Evolutionary conservation across 148 eudicot genomes (phyloP).

Genomic region (Arctostaphylos glauca): DNA sequence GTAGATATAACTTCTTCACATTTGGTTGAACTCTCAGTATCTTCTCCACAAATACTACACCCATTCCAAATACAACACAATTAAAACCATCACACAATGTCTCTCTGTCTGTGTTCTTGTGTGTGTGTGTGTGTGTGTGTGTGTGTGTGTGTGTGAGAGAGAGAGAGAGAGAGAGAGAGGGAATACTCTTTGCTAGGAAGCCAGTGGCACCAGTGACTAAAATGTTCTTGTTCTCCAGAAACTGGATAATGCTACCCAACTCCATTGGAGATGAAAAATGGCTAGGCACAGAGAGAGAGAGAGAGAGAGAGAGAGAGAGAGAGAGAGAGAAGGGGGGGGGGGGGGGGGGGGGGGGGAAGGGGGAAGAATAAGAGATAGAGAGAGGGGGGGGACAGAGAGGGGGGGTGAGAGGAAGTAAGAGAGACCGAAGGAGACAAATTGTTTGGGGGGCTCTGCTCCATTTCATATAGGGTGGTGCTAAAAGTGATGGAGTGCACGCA

Average conservation of each 20-base stretch:
- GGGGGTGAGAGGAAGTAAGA: background rate
- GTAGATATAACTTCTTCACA: slow-evolving; percentile 35
- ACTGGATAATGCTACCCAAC: slow-evolving; percentile 42
- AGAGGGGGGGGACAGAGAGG: too few species aligned
- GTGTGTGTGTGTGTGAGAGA: background rate
- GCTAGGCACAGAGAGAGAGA: background rate
- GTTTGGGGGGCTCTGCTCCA: background rate
- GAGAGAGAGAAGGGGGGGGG: background rate
- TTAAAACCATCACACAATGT: background rate
- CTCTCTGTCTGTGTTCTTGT: background rate
- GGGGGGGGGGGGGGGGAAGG: background rate
- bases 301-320: background rate
- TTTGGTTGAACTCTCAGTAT: slow-evolving; percentile 40
- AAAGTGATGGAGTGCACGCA: background rate
- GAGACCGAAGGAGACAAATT: background rate
- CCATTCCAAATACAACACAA: background rate
- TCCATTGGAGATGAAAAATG: slow-evolving; percentile 33
- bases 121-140: background rate
- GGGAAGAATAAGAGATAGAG: background rate
- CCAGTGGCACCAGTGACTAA: slow-evolving; percentile 67
- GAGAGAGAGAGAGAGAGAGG: slow-evolving; percentile 16
- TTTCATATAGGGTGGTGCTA: background rate
- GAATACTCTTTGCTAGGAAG: slow-evolving; percentile 58
- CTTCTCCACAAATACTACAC: slow-evolving; percentile 32
- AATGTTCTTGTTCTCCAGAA: slow-evolving; percentile 51